Evolutionary conservation across 2,329 filamentous ascomycete species (phyloP), one percentile per base, ranked within the genome.

Genomic region (Ceratocystis huliohia): DNA sequence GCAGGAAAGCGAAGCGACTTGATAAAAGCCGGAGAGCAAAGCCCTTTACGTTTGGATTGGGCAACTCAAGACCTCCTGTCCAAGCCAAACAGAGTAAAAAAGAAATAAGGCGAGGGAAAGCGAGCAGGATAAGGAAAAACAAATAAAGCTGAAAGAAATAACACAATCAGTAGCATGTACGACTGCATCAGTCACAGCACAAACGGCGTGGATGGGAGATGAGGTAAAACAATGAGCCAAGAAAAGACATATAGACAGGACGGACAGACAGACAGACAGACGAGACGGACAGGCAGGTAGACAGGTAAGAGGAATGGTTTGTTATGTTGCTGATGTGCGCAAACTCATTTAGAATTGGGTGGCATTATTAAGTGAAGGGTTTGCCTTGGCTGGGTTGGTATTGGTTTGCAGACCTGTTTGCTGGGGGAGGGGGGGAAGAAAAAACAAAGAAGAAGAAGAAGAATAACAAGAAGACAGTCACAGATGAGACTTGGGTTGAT

Each of bases 221-320:
- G n/a, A 25, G 48, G 48, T 53, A 25, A 59, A 59, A 59, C 53
- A 59, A 59, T 59, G 53, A 59, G 53, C 53, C 53, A 59, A 59
- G 53, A 25, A 59, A 30, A 33, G 53, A 33, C 53, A 13, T 15
- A 4, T 30, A 17, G 25, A 59, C 53, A 33, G 53, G 22, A 37
- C 46, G n/a, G n/a, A n/a, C n/a, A 50, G 46, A 50, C 7, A 15
- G 8, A 41, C n/a, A 5, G 37, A 41, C 37, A 50, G 46, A 50
- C 46, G 37, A 50, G 46, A n/a, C 46, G 22, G 46, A 20, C 46
- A 41, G 10, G 37, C 37, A 41, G 10, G 13, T 25, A 59, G 53
- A 33, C 28, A 59, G 28, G 17, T 8, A n/a, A 20, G 15, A 53
- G 15, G 20, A 53, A 20, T 10, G 48, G 48, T 17, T n/a, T n/a